Evolutionary conservation across 345 rosid species (phyloP), one percentile per base, ranked within the genome.

Genomic region (Odontarrhena argentea): DNA sequence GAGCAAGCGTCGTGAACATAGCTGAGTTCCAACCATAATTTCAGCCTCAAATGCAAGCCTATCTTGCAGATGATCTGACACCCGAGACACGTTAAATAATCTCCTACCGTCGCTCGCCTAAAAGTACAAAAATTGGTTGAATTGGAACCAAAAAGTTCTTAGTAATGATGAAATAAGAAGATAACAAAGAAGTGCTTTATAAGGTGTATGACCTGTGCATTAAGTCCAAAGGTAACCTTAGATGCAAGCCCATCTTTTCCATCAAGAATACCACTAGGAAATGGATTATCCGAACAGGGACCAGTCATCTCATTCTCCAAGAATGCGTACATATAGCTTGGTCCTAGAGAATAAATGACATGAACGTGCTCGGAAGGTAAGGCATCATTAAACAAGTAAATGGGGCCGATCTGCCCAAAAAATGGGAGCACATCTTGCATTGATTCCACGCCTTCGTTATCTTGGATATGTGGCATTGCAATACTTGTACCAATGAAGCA

Each of bases 301-400:
- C 83, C 73, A 60, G 63, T 38, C 69, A 81, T 83, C 74, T 89
- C 93, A 73, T 82, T 85, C 68, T 92, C 96, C 69, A 86, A 85
- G 82, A 92, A 92, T 10, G 94, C 85, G 71, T 92, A 92, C 98
- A 89, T 92, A 70, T 92, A 92, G 83, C 97, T 89, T 67, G 97
- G 96, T 74, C 98, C 98, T 5, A 92, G 82, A 11, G 83, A 82
- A 83, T 84, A 71, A 44, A 92, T 77, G 47, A 86, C 88, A 79
- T 82, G 86, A 70, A 89, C 87, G 72, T 86, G 88, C 85, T 89
- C 98, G 3, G 88, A 68, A 69, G 98, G 85, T 74, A 92, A 78
- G 44, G 85, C 80, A 86, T 92, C 98, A 69, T 73, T 80, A 78
- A 87, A 89, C 76, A 89, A 59, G 83, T 92, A 92, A 60, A 89